Evolutionary conservation across 345 rosid species (phyloP).

Genomic region (Alliaria petiolata): DNA sequence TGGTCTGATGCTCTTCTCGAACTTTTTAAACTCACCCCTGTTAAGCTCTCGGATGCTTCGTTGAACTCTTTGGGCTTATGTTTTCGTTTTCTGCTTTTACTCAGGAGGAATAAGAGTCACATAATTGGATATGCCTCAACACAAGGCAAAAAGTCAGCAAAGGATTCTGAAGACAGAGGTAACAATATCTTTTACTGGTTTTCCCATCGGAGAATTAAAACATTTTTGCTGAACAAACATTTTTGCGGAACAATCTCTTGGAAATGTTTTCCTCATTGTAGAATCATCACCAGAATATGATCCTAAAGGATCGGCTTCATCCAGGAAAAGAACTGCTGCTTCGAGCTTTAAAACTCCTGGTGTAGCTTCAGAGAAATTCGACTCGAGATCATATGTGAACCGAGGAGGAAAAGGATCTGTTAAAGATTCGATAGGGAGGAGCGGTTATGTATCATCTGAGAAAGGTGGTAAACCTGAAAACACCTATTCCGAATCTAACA

Average conservation of each 20-base stretch:
- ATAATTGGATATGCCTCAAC: conserved; percentile 70
- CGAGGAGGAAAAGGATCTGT: conserved; percentile 22
- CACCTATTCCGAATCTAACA: conserved; percentile 24
- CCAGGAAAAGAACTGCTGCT: conserved; percentile 29
- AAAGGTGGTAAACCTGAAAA: conserved; percentile 31
- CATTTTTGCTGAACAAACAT: no score
- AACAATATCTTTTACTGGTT: not conserved
- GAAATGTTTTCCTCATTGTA: no score
- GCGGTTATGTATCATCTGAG: conserved; percentile 7
- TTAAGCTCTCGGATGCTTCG: no score
- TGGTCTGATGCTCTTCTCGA: conserved; percentile 50
- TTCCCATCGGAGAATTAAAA: not conserved
- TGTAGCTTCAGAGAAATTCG: conserved; percentile 34
- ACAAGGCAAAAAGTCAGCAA: conserved; percentile 39
- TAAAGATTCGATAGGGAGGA: not conserved
- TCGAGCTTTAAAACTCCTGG: conserved; percentile 9
- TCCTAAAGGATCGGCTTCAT: conserved; percentile 21
- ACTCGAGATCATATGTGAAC: conserved; percentile 21
- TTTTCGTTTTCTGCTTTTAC: conserved; percentile 19
- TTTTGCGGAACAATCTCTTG: conserved; percentile 1
- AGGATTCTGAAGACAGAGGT: conserved; percentile 48
- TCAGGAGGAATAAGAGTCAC: conserved; percentile 63
- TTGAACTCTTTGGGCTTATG: not conserved
- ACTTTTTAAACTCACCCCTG: not conserved
- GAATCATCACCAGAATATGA: conserved; percentile 49